Evolutionary conservation across 495 filamentous ascomycete genomes (phyloP).

Genomic region (Entonaema liquescens): DNA sequence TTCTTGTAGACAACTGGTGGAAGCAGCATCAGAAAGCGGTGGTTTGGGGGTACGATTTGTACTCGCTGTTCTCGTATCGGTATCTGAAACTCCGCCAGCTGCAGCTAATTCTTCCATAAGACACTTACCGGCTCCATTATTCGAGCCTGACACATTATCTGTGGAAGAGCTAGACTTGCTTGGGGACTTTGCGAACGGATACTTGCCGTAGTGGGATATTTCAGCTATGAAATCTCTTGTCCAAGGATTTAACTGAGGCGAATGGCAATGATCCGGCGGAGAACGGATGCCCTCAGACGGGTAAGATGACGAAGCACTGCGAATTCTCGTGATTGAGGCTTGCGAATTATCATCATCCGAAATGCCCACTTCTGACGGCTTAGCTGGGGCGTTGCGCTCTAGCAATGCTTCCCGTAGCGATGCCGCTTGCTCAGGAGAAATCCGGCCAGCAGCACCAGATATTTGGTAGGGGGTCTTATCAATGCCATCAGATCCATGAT

Average conservation of each 20-base stretch:
- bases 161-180: conserved; percentile 8
- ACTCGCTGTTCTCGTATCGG: conserved; percentile 31
- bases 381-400: neutral
- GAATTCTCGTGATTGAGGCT: conserved; percentile 5
- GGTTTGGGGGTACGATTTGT: conserved; percentile 12
- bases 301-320: conserved; percentile 43
- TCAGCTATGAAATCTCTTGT: conserved; percentile 25
- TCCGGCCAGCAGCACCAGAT: neutral
- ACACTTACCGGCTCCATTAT: conserved; percentile 16
- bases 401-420: neutral
- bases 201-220: conserved; percentile 20
- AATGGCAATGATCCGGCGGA: conserved; percentile 16
- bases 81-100: conserved; percentile 28
- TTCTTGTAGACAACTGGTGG: conserved; percentile 1
- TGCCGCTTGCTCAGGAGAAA: conserved; percentile 2
- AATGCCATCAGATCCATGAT: neutral
- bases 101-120: conserved; percentile 38
- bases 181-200: conserved; percentile 9
- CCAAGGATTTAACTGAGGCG: conserved; percentile 31
- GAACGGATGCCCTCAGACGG: conserved; percentile 47
- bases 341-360: neutral
- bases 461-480: neutral
- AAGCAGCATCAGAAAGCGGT: conserved; percentile 23
- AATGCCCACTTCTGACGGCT: neutral
- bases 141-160: conserved; percentile 1